phyloP scores from a whole-genome alignment of 805 yeast genomes.

The Wickerhamiella allomyrinae region DNA sequence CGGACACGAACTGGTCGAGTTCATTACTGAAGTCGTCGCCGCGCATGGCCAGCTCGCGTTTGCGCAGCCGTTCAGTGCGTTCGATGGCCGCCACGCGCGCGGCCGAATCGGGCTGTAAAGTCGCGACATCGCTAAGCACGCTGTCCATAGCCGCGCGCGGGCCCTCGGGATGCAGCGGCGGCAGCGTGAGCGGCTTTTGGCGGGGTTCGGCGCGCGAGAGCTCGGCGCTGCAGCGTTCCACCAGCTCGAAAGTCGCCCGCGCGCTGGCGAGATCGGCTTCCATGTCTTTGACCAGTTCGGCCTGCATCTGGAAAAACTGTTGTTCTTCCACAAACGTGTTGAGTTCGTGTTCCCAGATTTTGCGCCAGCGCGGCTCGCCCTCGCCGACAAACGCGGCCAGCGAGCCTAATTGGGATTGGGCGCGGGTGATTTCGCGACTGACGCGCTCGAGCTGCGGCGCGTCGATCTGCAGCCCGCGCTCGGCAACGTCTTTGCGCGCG shows the following conservation, averaged over 20 bases:
- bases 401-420: slow-evolving; percentile 36
- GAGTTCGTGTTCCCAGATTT: slow-evolving; percentile 81
- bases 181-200: slow-evolving; percentile 31
- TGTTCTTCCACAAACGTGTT: slow-evolving; percentile 89
- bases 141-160: slow-evolving; percentile 28
- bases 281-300: slow-evolving; percentile 65
- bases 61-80: slow-evolving; percentile 69
- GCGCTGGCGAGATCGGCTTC: slow-evolving; percentile 71
- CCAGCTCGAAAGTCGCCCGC: slow-evolving; percentile 64
- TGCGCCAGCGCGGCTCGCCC: slow-evolving; percentile 79
- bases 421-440: slow-evolving; percentile 45
- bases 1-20: slow-evolving; percentile 70
- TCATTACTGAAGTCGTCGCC: slow-evolving; percentile 70
- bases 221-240: slow-evolving; percentile 37
- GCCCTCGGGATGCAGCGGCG: slow-evolving; percentile 19
- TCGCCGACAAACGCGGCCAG: slow-evolving; percentile 47
- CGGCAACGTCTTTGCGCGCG: slow-evolving; percentile 78
- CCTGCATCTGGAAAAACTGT: slow-evolving; percentile 80
- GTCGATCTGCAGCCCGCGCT: slow-evolving; percentile 72
- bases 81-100: slow-evolving; percentile 76
- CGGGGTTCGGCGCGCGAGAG: slow-evolving; percentile 16
- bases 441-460: slow-evolving; percentile 57
- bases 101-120: slow-evolving; percentile 72
- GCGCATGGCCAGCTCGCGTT: slow-evolving; percentile 48
- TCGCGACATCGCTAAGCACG: slow-evolving; percentile 61